Evolutionary conservation across 805 yeast genomes (phyloP), one percentile per base, ranked within the genome.

Genomic region (Candida railenensis): DNA sequence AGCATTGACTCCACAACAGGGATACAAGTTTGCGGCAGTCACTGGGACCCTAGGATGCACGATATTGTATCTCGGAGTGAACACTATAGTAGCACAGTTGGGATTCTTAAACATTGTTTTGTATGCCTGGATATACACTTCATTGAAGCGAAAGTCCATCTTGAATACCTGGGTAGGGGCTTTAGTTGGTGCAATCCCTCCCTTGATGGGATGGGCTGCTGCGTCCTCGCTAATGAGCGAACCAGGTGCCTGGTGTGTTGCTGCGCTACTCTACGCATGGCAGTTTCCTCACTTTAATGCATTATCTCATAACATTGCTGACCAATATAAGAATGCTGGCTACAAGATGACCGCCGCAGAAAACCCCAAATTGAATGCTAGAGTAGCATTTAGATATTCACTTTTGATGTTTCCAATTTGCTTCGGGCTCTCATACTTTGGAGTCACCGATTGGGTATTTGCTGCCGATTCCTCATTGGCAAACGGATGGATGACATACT

Each of bases 111-210:
- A 94, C 63, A 89, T 94, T 43, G 81, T 79, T 1, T 74, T 94
- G 9, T 94, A 94, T 59, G 83, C 95, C 0, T 91, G 98, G 87
- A 66, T 85, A 0, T 94, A 94, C 69, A 94, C 99, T 0, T 85
- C 97, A 0, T 69, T 94, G 62, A 94, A 94, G 61, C 77, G 99
- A 46, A 80, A 76, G 49, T 83, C 88, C 20, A 92, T 94, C 43
- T 63, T 87, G 36, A 94, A 94, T 65, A 94, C 99, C 0, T 94
- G 99, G 99, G 94, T 94, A 2, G 99, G 99, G 16, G 99, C 99
- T 0, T 63, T 94, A n/a, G 99, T 94, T 3, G 99, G 99, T 3
- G 99, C 97, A 0, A 87, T 94, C 40, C 99, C 99, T 0, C 99
- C 99, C 18, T 75, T 94, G 43, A 94, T 94, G 99, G 99, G 99